Base-by-base conservation (phyloP, 805 yeast species). In the Kazachstania psychrophila region DNA sequence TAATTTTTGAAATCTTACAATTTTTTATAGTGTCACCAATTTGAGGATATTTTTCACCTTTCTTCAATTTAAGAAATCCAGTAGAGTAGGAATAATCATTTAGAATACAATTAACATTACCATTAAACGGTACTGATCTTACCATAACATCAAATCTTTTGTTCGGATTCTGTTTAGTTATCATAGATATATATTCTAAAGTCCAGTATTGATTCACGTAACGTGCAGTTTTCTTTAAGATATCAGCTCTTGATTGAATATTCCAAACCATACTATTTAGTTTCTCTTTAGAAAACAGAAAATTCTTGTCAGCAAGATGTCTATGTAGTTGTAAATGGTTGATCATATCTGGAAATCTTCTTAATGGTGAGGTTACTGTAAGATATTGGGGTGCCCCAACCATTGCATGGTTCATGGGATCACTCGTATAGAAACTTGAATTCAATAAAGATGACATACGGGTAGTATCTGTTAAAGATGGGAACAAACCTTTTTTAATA, bases 311-410 rank as follows among this genome's bases (percentile, higher is more conserved):
- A 46, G 54, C 44, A 12, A 78, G 38, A 37, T 51, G 56, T 1
- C 73, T 53, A 38, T 75, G 79, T 1, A 84, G 43, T 48, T 82
- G 89, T 74, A 88, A 73, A 50, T 88, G 96, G 49, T 79, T 79
- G 7, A 87, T 56, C 42, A 87, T 58, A 55, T 89, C 97, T 6
- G 81, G 77, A 46, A 73, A 81, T 45, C 97, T 66, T 54, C 97
- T 68, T 44, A 92, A 64, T 2, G 98, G 97, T 0, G 96, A 87
- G 0, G 97, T 88, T 7, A 83, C 79, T 14, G 85, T 81, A 5
- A 80, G 67, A 50, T 88, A 86, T 5, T 62, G 54, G 0, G 60
- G 55, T 7, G 83, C 58, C 3, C 88, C 94, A 19, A 86, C 58
- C 44, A 81, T 73, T 16, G 66, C 63, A 58, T 87, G 96, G 1